Base-by-base conservation (phyloP, 345 rosid species). In the Euphorbia pulcherrima region DNA sequence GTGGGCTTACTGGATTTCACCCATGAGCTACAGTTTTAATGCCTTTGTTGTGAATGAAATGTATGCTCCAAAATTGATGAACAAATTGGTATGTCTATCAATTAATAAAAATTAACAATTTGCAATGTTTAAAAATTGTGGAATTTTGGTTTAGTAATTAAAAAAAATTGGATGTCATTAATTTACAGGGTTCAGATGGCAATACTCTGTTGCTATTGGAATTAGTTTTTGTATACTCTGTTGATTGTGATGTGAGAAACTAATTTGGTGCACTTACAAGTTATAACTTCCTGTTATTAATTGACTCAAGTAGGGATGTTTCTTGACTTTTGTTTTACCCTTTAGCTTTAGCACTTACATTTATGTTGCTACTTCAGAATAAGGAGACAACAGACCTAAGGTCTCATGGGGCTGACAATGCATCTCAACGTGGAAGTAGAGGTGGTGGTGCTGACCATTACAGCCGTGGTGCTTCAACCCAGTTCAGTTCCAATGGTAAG, bases 1-100 rank as follows among this genome's bases (percentile, higher is more conserved):
- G 26, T 93, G 98, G 98, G 96, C 81, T 67, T 83, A 93, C 68
- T 93, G 98, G 98, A 66, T 87, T 63, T 93, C 98, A 29, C 98
- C 98, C 12, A 4, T 93, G 83, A 60, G 79, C 29, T 93, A 93
- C 29, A 83, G 83, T 69, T 89, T 52, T 79, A 86, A 90, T 70
- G 88, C 96, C 65, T 29, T 93, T 4, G 26, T 83, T 2, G 86
- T 87, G 23, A 93, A 87, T 40, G 97, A 90, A 82, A 75, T 93
- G 82, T 66, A 63, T 66, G 88, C 96, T 65, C 87, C 96, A 18
- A 81, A 97, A 60, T 93, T 97, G 98, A 88, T 85, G 88, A 67
- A 89, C 69, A 79, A 75, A 83, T 5, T 0, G 75, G 92, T n/a
- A n/a, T 14, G 74, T 74, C 20, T 27, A 17, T 2, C 37, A 2